Conservation (phyloP, 2,329 filamentous ascomycete genomes). For the Arthrobotrys musiformis region DNA sequence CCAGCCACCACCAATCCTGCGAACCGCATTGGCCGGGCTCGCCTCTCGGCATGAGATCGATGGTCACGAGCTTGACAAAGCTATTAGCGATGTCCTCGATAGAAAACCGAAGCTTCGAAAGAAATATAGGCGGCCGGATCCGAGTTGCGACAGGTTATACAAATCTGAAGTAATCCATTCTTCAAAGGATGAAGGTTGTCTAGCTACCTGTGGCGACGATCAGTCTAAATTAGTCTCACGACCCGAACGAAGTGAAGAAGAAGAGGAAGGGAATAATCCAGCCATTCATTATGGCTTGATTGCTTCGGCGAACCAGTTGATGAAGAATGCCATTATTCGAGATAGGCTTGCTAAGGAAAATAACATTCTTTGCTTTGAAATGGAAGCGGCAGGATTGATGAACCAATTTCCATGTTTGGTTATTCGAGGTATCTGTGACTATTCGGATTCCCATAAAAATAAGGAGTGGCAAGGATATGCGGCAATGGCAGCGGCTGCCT, state of each 20-base stretch:
- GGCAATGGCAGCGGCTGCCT: constrained; percentile 8
- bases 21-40: constrained; percentile 1
- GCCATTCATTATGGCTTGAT: constrained; percentile 27
- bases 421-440: constrained; percentile 24
- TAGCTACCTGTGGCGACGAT: too few relatives aligned
- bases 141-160: neutral
- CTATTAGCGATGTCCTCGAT: neutral
- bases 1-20: constrained; percentile 26
- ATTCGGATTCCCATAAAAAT: constrained; percentile 29
- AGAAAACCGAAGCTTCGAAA: neutral
- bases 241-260: too few relatives aligned
- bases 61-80: neutral
- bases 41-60: neutral
- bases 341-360: constrained; percentile 19
- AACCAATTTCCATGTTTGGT: constrained; percentile 19
- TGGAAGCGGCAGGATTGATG: constrained; percentile 25
- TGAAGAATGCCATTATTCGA: constrained; percentile 28
- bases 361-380: constrained; percentile 19
- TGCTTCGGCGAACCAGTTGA: constrained; percentile 41
- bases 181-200: neutral
- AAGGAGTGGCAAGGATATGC: constrained; percentile 30
- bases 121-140: neutral
- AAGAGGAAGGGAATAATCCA: too few relatives aligned
- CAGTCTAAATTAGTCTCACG: too few relatives aligned
- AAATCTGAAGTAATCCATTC: neutral